Evolutionary conservation across 1,139 yeast species (phyloP).

Genomic region (Hyphopichia wangnamkhiaoensis): DNA sequence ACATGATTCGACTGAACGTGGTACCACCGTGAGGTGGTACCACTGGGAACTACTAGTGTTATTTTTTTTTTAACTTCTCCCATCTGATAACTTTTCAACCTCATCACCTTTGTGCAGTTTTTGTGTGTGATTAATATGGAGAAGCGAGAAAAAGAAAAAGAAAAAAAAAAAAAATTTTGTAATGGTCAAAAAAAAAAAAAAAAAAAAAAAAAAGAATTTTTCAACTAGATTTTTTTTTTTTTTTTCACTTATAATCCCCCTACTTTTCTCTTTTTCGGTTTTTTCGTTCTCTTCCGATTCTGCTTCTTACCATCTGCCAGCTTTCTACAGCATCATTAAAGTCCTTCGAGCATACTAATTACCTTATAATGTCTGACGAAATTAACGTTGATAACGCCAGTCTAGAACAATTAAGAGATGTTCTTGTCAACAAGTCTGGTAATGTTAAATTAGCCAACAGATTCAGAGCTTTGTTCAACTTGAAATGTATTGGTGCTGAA

Average conservation of each 20-base stretch:
- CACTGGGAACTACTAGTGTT: no score
- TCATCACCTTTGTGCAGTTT: background rate
- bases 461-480: conserved; percentile 89
- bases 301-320: background rate
- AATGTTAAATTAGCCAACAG: conserved; percentile 76
- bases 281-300: background rate
- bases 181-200: no score
- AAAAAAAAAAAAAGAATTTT: background rate
- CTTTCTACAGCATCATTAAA: no score
- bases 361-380: conserved; percentile 26
- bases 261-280: background rate
- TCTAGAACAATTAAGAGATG: conserved; percentile 70
- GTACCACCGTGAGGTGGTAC: no score
- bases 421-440: conserved; percentile 64
- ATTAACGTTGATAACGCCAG: conserved; percentile 52
- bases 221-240: background rate
- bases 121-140: background rate
- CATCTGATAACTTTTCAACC: no score
- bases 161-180: background rate
- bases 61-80: no score
- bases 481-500: conserved; percentile 81
- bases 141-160: background rate
- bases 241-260: background rate
- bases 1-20: no score
- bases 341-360: no score